These are phyloP conservation scores for Yamadazyma siamensis DNA, from an alignment of 1,139 yeast species.

Conservation along the genomic window DNA sequence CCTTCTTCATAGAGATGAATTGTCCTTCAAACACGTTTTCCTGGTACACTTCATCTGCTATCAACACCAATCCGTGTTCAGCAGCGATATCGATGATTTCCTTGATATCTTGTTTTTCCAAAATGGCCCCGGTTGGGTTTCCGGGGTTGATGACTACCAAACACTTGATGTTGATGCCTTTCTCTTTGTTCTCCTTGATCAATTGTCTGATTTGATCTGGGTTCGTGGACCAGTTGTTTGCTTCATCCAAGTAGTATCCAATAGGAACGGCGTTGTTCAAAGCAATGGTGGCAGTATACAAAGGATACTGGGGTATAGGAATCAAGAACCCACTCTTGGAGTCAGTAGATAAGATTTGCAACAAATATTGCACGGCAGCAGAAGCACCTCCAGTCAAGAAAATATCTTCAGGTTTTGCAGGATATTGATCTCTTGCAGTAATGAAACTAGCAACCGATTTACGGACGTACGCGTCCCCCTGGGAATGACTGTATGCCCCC, in stretches of 20 bases:
- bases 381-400: conserved; percentile 94
- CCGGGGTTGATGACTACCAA: conserved; percentile 96
- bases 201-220: conserved; percentile 60
- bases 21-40: conserved; percentile 76
- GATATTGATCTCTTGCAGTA: conserved; percentile 50
- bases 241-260: conserved; percentile 85
- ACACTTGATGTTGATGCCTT: conserved; percentile 68
- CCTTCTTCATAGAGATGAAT: conserved; percentile 65
- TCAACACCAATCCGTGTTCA: conserved; percentile 74
- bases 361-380: conserved; percentile 74
- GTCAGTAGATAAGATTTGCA: conserved; percentile 67
- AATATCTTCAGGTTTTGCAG: conserved; percentile 64
- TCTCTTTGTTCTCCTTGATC: conserved; percentile 46
- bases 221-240: conserved; percentile 78
- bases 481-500: conserved; percentile 93
- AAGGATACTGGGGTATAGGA: conserved; percentile 97
- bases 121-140: conserved; percentile 91
- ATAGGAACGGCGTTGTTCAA: conserved; percentile 76
- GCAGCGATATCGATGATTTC: conserved; percentile 78
- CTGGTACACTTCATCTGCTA: conserved; percentile 99
- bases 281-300: conserved; percentile 89
- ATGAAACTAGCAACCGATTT: conserved; percentile 80
- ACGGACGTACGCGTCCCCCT: conserved; percentile 74
- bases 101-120: conserved; percentile 60
- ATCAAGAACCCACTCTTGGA: conserved; percentile 78